Evolutionary conservation across 345 rosid genomes (phyloP).

Genomic region (Salix koriyanagi): DNA sequence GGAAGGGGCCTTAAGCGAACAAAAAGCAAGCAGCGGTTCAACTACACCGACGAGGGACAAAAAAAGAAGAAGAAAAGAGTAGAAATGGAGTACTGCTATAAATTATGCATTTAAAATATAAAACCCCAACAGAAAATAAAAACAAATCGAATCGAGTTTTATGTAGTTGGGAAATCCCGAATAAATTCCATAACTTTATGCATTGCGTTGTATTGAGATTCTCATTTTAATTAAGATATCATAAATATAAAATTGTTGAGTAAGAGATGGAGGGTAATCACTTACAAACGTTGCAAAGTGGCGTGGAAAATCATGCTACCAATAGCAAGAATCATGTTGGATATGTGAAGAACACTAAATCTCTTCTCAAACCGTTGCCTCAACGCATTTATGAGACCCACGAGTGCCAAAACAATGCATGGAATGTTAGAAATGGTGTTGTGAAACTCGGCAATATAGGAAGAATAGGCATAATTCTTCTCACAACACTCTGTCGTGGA

Average conservation of each 20-base stretch:
- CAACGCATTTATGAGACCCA: slow-evolving; percentile 72
- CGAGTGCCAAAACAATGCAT: slow-evolving; percentile 63
- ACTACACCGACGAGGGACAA: background rate
- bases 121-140: background rate
- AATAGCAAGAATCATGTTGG: slow-evolving; percentile 74
- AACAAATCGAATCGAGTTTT: background rate
- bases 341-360: slow-evolving; percentile 76
- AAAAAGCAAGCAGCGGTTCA: background rate
- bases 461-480: slow-evolving; percentile 60
- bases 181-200: background rate
- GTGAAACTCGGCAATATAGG: slow-evolving; percentile 75
- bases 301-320: slow-evolving; percentile 93
- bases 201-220: background rate
- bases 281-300: slow-evolving; percentile 73
- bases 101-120: background rate
- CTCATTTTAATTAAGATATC: background rate
- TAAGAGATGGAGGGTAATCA: background rate
- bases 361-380: slow-evolving; percentile 89
- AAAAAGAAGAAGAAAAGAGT: background rate
- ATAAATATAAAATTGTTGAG: background rate
- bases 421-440: slow-evolving; percentile 76
- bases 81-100: background rate
- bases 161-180: background rate
- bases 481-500: slow-evolving; percentile 72
- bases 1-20: background rate